A percentile compares a stretch with the other conserved stretches of the same genome.
phyloP scores from a whole-genome alignment of 2,329 filamentous ascomycete genomes.

The Neopestalotiopsis sp. region DNA sequence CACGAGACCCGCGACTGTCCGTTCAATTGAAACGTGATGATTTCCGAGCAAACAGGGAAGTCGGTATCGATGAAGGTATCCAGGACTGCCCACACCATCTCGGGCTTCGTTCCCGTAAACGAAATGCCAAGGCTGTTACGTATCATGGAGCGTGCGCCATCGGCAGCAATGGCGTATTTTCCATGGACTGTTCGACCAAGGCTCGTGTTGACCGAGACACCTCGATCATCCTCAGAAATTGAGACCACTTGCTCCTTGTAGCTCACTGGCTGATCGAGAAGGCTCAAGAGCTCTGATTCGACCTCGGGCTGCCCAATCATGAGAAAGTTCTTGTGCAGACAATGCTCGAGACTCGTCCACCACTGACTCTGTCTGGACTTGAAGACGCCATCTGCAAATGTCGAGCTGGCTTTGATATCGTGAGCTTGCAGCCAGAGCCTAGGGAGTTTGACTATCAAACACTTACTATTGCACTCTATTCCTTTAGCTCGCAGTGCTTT shows the following conservation, averaged over 20 bases:
- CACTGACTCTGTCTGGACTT: conserved; percentile 52
- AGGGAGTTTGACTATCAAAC: background rate
- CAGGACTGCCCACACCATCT: conserved; percentile 56
- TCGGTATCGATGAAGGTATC: conserved; percentile 56
- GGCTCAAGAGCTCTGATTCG: conserved; percentile 43
- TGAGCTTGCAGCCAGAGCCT: background rate
- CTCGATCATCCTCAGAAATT: conserved; percentile 33
- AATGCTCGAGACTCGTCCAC: conserved; percentile 52
- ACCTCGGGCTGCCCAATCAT: conserved; percentile 56
- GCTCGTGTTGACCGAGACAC: conserved; percentile 35
- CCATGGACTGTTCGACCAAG: conserved; percentile 39
- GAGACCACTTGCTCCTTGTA: conserved; percentile 44
- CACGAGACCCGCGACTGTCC: conserved; percentile 52
- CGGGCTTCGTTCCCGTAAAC: conserved; percentile 53
- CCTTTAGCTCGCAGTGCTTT: conserved; percentile 47
- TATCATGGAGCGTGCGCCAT: conserved; percentile 56
- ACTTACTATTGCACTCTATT: conserved; percentile 55
- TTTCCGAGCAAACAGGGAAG: conserved; percentile 51
- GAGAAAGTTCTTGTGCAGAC: conserved; percentile 52
- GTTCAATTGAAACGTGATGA: conserved; percentile 52
- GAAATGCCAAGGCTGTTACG: conserved; percentile 44
- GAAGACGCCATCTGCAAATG: conserved; percentile 51
- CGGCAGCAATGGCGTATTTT: conserved; percentile 56
- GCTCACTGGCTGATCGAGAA: conserved; percentile 39
- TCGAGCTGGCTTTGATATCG: conserved; percentile 47